These are phyloP conservation scores for Phyllachora maydis DNA, from an alignment of 2,329 filamentous ascomycete species.

Conservation along the genomic window DNA sequence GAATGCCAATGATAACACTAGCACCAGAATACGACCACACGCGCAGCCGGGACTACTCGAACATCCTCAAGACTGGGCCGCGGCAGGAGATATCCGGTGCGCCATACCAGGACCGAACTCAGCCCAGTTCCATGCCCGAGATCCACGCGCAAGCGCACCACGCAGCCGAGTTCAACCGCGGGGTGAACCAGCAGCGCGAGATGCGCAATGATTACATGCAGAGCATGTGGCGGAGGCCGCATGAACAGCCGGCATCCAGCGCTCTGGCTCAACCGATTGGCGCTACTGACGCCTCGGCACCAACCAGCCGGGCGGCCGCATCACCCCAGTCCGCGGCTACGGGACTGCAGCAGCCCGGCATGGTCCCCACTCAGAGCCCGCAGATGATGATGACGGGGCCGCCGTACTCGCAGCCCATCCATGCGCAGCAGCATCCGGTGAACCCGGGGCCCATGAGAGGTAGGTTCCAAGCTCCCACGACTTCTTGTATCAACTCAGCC, in stretches of 20 bases:
- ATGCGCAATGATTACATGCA: slow-evolving; percentile 65
- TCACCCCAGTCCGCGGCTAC: slow-evolving; percentile 35
- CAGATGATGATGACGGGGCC: slow-evolving; percentile 45
- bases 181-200: slow-evolving; percentile 58
- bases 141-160: slow-evolving; percentile 74
- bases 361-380: slow-evolving; percentile 39
- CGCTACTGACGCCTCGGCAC: slow-evolving; percentile 19
- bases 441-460: slow-evolving; percentile 59
- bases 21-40: slow-evolving; percentile 60
- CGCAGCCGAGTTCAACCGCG: slow-evolving; percentile 78
- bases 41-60: slow-evolving; percentile 61
- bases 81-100: slow-evolving; percentile 79
- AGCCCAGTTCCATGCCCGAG: slow-evolving; percentile 55
- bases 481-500: slow-evolving; percentile 43
- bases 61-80: slow-evolving; percentile 55
- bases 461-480: slow-evolving; percentile 44
- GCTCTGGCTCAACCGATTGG: slow-evolving; percentile 23
- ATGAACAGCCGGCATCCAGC: slow-evolving; percentile 46
- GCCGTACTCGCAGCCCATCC: slow-evolving; percentile 50
- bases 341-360: slow-evolving; percentile 32
- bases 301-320: slow-evolving; percentile 31
- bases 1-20: slow-evolving; percentile 70
- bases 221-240: slow-evolving; percentile 62
- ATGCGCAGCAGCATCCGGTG: slow-evolving; percentile 51
- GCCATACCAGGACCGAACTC: slow-evolving; percentile 71